Base-by-base conservation (phyloP, 2,329 filamentous ascomycete species). In the Reticulascus tulasneorum region DNA sequence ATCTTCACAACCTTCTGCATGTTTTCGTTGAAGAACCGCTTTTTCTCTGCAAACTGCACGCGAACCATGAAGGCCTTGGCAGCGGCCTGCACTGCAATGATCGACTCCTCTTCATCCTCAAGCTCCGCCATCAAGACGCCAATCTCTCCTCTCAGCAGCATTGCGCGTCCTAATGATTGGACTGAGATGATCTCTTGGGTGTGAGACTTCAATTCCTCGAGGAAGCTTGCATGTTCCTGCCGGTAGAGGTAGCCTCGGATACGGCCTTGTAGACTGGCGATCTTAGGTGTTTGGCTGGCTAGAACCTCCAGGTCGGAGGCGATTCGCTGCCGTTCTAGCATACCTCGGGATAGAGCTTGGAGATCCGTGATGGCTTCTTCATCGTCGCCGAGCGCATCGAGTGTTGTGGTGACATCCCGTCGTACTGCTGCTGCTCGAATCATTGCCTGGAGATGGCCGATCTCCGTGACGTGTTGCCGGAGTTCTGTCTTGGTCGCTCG, bases 1-100 rank as follows among this genome's bases (percentile, higher is more conserved):
- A 97, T 89, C 63, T 98, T 98, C 71, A 98, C 83, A 18, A 98
- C 93, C 63, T 94, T 97, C 53, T 95, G 82, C 93, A 98, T 98
- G 55, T 98, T 98, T 63, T 94, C 84, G 49, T 85, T 83, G 69
- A 90, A 98, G 65, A 85, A 91, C 16, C 80, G 81, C 55, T 84
- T 81, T 72, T 95, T 95, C 59, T 94, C 87, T 34, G 77, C 79
- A 51, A 94, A 97, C 13, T 72, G 73, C 11, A 69, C 73, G 22
- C 91, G 78, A 21, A 97, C 77, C 4, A 94, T 60, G 50, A 79
- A 82, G 4, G 80, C 91, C 49, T 83, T 79, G 7, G 84, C 77
- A 6, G 78, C 72, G 6, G 89, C 73, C 59, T 97, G 90, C 17
- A 95, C 63, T 20, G 82, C 84, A 8, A 79, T 66, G 41, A 96